Percentiles rank a stretch among this genome's conserved stretches.
phyloP scores from a whole-genome alignment of 371 early-diverging fungal species.

The Mucor racemosus region DNA sequence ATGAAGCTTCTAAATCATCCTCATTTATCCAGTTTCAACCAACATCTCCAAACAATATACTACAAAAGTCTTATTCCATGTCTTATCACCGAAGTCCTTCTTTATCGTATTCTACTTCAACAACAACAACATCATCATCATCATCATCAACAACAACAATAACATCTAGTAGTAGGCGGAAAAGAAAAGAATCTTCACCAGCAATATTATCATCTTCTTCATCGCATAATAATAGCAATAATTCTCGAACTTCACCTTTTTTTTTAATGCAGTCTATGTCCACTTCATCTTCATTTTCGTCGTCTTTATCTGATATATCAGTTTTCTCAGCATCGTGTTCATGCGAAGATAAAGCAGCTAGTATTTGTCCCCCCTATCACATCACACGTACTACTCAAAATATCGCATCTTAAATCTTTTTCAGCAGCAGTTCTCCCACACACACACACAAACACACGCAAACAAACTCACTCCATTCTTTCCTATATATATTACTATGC shows the following conservation, averaged over 20 bases:
- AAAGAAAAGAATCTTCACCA: constrained; percentile 6
- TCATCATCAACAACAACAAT: too few species aligned
- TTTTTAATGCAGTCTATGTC: constrained; percentile 27
- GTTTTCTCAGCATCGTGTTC: constrained; percentile 26
- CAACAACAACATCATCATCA: not conserved
- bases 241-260: not conserved
- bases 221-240: not conserved
- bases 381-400: constrained; percentile 1
- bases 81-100: constrained; percentile 33
- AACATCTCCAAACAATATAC: not conserved
- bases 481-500: not conserved
- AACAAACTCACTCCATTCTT: not conserved
- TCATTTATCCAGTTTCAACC: not conserved
- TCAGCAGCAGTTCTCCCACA: constrained; percentile 2
- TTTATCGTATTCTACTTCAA: constrained; percentile 20
- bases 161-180: not conserved
- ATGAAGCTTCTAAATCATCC: constrained; percentile 29
- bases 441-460: not conserved
- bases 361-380: constrained; percentile 3
- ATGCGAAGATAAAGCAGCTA: constrained; percentile 33
- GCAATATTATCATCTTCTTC: constrained; percentile 6
- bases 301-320: constrained; percentile 26
- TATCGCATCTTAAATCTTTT: not conserved
- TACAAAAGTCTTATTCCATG: constrained; percentile 13
- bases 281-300: constrained; percentile 26